phyloP scores from a whole-genome alignment of 2,329 filamentous ascomycete species.

The Cucurbitaria berberidis region DNA sequence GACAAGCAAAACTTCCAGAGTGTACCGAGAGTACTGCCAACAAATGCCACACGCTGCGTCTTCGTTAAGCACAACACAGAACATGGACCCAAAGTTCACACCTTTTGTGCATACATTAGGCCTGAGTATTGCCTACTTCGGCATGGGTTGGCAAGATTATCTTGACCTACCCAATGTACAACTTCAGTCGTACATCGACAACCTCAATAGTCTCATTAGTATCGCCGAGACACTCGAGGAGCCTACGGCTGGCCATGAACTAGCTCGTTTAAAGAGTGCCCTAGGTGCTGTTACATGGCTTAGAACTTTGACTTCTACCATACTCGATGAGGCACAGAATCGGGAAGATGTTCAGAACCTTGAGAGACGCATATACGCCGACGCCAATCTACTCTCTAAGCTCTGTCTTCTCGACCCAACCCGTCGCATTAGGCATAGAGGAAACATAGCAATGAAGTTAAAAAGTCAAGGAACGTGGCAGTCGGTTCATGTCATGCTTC shows the following conservation, averaged over 20 bases:
- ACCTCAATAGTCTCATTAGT: conserved; percentile 18
- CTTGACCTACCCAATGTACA: conserved; percentile 31
- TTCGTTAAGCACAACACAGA: conserved; percentile 30
- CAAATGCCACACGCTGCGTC: conserved; percentile 32
- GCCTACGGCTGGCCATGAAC: conserved; percentile 8
- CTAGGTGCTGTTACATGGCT: conserved; percentile 23
- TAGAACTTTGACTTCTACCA: conserved; percentile 6
- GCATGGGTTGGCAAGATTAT: conserved; percentile 39
- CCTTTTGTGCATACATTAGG: conserved; percentile 35
- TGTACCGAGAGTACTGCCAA: conserved; percentile 34
- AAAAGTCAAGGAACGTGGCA: conserved; percentile 41
- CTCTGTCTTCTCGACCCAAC: conserved; percentile 22
- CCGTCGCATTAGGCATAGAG: conserved; percentile 32
- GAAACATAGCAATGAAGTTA: conserved; percentile 34
- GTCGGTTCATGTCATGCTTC: conserved; percentile 34
- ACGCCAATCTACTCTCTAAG: conserved; percentile 18
- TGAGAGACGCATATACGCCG: conserved; percentile 30
- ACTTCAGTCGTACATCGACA: conserved; percentile 28
- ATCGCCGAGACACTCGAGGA: conserved; percentile 6
- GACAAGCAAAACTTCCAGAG: conserved; percentile 21
- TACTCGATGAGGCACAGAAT: conserved; percentile 22
- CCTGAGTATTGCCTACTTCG: conserved; percentile 30
- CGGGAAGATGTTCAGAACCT: conserved; percentile 34
- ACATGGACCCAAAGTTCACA: conserved; percentile 28
- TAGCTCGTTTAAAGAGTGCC: conserved; percentile 16